Evolutionary conservation across 192 early-diverging fungal species (phyloP).

Genomic region (Backusella macrospora): DNA sequence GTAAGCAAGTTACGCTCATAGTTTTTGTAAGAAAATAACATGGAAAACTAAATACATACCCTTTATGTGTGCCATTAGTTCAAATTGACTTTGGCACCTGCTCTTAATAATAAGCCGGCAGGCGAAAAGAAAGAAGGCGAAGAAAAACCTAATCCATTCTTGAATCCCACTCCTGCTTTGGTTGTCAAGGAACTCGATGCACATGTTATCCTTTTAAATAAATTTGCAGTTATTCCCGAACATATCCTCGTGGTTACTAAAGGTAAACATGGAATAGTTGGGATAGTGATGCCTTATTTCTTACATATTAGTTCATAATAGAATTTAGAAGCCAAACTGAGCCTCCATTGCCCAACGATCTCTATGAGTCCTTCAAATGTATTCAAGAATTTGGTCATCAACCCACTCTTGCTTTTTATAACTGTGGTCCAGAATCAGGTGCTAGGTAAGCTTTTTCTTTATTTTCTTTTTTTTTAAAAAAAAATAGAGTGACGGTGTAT

Average conservation of each 20-base stretch:
- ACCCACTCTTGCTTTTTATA: conserved; percentile 53
- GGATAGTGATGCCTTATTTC: neutral
- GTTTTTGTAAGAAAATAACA: neutral
- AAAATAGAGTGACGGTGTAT: neutral
- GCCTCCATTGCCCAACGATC: conserved; percentile 49
- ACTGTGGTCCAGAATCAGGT: conserved; percentile 58
- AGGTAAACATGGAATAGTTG: conserved; percentile 35
- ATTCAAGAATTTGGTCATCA: conserved; percentile 33
- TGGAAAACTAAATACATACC: neutral
- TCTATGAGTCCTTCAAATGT: conserved; percentile 44
- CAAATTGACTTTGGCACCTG: conserved; percentile 49
- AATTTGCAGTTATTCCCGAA: conserved; percentile 55
- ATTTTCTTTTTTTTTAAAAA: neutral
- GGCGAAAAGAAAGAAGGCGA: conserved; percentile 8
- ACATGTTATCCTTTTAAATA: conserved; percentile 56
- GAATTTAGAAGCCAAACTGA: conserved; percentile 56
- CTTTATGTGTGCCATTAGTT: conserved; percentile 41
- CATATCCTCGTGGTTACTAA: conserved; percentile 61
- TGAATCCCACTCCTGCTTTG: conserved; percentile 49
- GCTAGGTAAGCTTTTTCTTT: conserved; percentile 43
- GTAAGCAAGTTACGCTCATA: neutral
- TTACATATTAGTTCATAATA: conserved; percentile 14
- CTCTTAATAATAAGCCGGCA: conserved; percentile 42
- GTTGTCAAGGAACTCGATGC: conserved; percentile 47
- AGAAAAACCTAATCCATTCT: conserved; percentile 50